These are phyloP conservation scores for Cutaneotrichosporon sp. DNA, from an alignment of 1,284 basidiomycete genomes.

Conservation along the genomic window DNA sequence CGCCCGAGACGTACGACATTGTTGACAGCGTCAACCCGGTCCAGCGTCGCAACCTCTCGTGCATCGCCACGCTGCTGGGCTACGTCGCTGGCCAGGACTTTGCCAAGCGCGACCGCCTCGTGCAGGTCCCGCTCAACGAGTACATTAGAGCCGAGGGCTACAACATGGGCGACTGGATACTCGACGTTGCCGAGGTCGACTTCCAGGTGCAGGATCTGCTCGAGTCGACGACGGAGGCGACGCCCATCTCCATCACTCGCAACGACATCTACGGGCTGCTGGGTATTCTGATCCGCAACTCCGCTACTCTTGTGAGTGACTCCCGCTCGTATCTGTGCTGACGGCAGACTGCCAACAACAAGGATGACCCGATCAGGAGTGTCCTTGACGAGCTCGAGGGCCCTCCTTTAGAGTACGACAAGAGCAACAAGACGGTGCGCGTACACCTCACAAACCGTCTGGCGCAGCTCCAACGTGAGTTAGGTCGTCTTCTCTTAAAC, in stretches of 20 bases:
- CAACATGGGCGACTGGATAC: slow-evolving; percentile 73
- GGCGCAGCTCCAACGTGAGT: slow-evolving; percentile 72
- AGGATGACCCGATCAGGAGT: slow-evolving; percentile 71
- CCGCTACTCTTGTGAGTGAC: slow-evolving; percentile 20
- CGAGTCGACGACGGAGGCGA: slow-evolving; percentile 87
- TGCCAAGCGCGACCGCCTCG: slow-evolving; percentile 73
- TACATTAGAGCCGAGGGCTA: slow-evolving; percentile 73
- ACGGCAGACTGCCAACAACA: slow-evolving; percentile 32
- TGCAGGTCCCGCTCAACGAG: slow-evolving; percentile 83
- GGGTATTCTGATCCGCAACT: slow-evolving; percentile 64
- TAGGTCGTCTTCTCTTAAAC: neutral
- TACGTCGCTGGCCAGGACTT: slow-evolving; percentile 64
- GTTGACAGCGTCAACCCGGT: slow-evolving; percentile 74
- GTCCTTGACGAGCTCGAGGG: slow-evolving; percentile 86
- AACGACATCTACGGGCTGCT: slow-evolving; percentile 97
- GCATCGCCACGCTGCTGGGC: slow-evolving; percentile 86
- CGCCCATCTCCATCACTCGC: slow-evolving; percentile 95
- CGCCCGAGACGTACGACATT: slow-evolving; percentile 92
- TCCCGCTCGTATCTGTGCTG: neutral
- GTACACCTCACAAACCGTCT: slow-evolving; percentile 84
- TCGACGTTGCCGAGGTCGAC: slow-evolving; percentile 84
- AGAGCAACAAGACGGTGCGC: slow-evolving; percentile 63
- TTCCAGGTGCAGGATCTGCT: slow-evolving; percentile 95
- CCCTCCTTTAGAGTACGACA: slow-evolving; percentile 81
- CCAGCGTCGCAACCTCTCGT: slow-evolving; percentile 83